Percentiles rank a stretch among this genome's conserved stretches.
Evolutionary conservation across 352 stramenopile species (phyloP).

Genomic region (Peronospora tabacina): DNA sequence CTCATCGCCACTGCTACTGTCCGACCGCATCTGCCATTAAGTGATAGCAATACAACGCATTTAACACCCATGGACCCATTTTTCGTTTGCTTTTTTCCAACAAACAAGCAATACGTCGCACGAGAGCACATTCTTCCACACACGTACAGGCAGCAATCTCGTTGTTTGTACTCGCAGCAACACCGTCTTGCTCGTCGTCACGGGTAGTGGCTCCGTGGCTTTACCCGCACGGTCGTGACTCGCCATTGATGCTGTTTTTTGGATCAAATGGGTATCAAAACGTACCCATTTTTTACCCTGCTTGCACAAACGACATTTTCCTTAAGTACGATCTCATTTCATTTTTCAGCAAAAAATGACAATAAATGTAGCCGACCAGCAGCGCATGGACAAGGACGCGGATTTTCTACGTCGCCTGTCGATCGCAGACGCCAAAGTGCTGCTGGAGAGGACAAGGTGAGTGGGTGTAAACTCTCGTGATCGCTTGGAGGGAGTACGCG

Average conservation of each 20-base stretch:
- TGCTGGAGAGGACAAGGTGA: conserved; percentile 70
- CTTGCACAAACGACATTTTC: too few relatives aligned
- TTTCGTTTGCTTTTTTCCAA: background rate
- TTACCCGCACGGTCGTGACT: too few relatives aligned
- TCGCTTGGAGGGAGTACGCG: background rate
- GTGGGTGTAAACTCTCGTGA: conserved; percentile 6
- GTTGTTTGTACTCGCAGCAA: background rate
- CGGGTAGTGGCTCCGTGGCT: background rate
- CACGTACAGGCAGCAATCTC: background rate
- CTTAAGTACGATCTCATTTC: conserved; percentile 17
- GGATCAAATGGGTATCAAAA: background rate
- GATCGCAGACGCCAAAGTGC: conserved; percentile 74
- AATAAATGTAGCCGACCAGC: background rate
- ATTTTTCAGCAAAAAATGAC: background rate
- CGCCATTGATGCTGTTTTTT: too few relatives aligned
- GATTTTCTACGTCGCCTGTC: conserved; percentile 75
- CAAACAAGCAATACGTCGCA: background rate
- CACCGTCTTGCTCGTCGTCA: background rate
- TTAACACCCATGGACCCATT: background rate
- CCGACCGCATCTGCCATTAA: conserved; percentile 17
- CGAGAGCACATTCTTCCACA: background rate
- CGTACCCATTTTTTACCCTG: too few relatives aligned
- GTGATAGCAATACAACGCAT: background rate
- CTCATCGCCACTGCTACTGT: conserved; percentile 19
- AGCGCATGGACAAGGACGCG: conserved; percentile 20